Percentiles rank a stretch among this genome's conserved stretches.
phyloP scores from a whole-genome alignment of 306 rosid genomes.

The barrel medic (Medicago truncatula) region MtrunA17r5.0-ANR NC_053046.1:33632001-33632500 shows the following conservation, averaged over 20 bases:
- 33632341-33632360: constrained; percentile 94
- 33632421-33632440: constrained; percentile 22
- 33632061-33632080: background rate
- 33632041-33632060: background rate
- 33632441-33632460: constrained; percentile 14
- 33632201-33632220: constrained; percentile 4
- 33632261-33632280: constrained; percentile 40
- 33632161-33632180: constrained; percentile 21
- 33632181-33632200: constrained; percentile 8
- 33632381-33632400: constrained; percentile 43
- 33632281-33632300: constrained; percentile 99
- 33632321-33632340: constrained; percentile 91
- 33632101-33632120: no score
- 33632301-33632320: constrained; percentile 98
- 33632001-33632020: background rate
- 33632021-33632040: background rate
- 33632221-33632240: constrained; percentile 7
- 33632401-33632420: constrained; percentile 21
- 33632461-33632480: background rate
- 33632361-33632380: constrained; percentile 78
- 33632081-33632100: no score
- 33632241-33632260: constrained; percentile 31
- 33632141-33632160: background rate
- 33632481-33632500: background rate
- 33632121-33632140: constrained; percentile 26